Base-by-base conservation (phyloP, 441 rosid species). In the Euphorbia corollata region DNA sequence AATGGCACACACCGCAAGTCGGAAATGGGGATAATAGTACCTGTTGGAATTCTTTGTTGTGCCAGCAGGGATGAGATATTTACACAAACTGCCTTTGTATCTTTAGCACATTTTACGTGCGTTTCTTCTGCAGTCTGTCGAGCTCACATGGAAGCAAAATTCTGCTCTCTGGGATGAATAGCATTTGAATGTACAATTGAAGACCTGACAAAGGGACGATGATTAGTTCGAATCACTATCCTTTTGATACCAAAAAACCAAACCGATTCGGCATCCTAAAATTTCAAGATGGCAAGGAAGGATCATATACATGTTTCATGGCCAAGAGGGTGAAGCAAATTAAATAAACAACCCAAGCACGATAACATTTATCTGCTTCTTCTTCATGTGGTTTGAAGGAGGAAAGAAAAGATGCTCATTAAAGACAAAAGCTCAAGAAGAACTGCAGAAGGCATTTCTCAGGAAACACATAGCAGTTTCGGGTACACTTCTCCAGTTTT, bases 101-200 rank as follows among this genome's bases (percentile, higher is more conserved):
- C 78, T 73, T 78, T 79, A 59, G 81, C 75, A 67, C 61, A 77
- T 68, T 69, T 79, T 57, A 60, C 67, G 68, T 66, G 72, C 53
- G 63, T 71, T 56, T 81, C 85, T 45, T 85, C 85, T 55, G 77
- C 51, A 68, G 72, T 67, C 43, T 74, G 87, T 68, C 73, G 50
- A 27, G 83, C 84, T 72, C 68, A 76, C 38, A 55, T 69, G 67
- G 74, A 75, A 39, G 65, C 56, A 32, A 73, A 23, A 53, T 57
- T 83, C 12, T 75, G 83, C 68, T 81, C 89, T 69, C 77, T 85
- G 41, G 80, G 72, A 54, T 77, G 81, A 59, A 78, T 51, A 30
- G 82, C 38, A 56, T 75, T 87, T 57, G 98, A 84, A 76, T 86
- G 94, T 61, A 92, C 84, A 70, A 88, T 74, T 30, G 97, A 86